Percentiles rank a stretch among this genome's conserved stretches.
phyloP scores from a whole-genome alignment of 257 asterid genomes.

The Solanum piurae region DNA sequence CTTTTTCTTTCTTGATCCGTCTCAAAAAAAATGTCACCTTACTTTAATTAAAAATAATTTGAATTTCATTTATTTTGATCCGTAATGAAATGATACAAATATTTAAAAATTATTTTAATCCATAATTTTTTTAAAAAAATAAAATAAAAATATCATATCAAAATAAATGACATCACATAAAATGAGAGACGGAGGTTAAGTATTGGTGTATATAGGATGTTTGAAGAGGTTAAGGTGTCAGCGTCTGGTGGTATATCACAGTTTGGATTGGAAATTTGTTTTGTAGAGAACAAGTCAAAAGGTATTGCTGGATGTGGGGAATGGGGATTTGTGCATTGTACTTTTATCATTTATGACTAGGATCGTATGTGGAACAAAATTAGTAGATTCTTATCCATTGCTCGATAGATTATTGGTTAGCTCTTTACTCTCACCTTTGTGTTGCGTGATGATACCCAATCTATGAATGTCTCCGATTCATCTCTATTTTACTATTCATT shows the following conservation, averaged over 20 bases:
- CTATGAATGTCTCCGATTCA: background rate
- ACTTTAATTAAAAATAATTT: too few species aligned
- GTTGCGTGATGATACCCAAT: background rate
- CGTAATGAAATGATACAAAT: too few species aligned
- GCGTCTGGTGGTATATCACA: background rate
- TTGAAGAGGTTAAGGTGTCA: constrained; percentile 2
- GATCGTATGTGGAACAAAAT: background rate
- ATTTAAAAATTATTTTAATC: too few species aligned
- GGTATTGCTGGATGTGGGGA: background rate
- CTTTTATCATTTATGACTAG: background rate
- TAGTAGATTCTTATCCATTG: background rate
- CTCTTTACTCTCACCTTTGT: background rate
- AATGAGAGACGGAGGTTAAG: background rate
- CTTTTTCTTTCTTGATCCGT: too few species aligned
- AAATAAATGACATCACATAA: too few species aligned
- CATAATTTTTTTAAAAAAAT: too few species aligned
- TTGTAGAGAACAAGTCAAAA: background rate
- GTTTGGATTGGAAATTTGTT: background rate
- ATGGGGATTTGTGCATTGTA: background rate
- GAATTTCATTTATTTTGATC: too few species aligned
- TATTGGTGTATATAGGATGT: background rate
- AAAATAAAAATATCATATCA: too few species aligned
- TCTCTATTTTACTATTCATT: too few species aligned
- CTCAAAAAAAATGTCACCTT: too few species aligned
- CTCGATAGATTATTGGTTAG: background rate